phyloP scores from a whole-genome alignment of 331 rosid genomes.

The Pyracantha coccinea region DNA sequence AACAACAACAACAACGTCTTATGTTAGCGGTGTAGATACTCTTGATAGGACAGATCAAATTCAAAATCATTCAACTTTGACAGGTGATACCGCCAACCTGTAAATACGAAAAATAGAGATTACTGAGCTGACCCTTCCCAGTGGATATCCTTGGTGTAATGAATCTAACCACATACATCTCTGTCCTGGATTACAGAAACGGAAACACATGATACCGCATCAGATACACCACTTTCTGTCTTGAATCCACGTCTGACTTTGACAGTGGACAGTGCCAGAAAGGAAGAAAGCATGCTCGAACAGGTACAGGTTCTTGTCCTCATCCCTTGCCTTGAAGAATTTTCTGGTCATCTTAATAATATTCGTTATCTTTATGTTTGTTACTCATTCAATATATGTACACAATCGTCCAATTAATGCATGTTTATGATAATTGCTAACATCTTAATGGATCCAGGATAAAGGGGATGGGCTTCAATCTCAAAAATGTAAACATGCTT shows the following conservation, averaged over 20 bases:
- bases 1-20: too few relatives aligned
- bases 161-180: background rate
- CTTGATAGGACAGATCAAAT: constrained; percentile 11
- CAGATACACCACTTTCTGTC: constrained; percentile 22
- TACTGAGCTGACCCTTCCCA: background rate
- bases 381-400: background rate
- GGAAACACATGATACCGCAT: constrained; percentile 21
- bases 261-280: constrained; percentile 16
- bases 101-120: background rate
- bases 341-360: background rate
- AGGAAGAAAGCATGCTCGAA: constrained; percentile 63
- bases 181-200: background rate
- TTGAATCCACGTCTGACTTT: background rate
- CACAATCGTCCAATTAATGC: background rate
- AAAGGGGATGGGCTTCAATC: constrained; percentile 24
- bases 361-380: constrained; percentile 1
- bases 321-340: background rate
- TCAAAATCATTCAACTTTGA: constrained; percentile 20
- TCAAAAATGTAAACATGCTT: constrained; percentile 7
- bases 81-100: constrained; percentile 13
- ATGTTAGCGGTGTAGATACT: too few relatives aligned
- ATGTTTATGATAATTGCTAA: constrained; percentile 30
- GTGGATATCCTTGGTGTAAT: background rate
- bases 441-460: constrained; percentile 37
- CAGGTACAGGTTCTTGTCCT: constrained; percentile 49